Percentiles rank a stretch among this genome's conserved stretches.
Conservation (phyloP, 73 alveolate species). For the Paramecium sonneborni region DNA sequence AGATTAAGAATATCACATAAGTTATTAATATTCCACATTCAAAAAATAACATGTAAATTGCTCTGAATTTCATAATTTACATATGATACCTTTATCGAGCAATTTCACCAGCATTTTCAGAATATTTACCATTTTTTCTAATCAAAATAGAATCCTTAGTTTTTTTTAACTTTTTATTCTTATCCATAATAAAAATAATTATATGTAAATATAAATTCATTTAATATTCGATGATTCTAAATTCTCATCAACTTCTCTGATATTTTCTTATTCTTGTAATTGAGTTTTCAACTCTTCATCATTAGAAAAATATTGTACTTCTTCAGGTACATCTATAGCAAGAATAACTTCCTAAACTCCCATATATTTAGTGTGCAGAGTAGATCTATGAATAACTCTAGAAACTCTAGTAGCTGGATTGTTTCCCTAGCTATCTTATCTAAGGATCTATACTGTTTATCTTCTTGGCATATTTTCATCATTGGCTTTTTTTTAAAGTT, state of each 20-base stretch:
- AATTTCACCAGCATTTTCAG: not conserved
- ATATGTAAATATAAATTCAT: not conserved
- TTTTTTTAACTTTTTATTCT: conserved; percentile 3
- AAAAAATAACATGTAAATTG: not conserved
- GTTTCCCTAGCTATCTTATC: not conserved
- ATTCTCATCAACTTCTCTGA: not conserved
- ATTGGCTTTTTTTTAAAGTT: not conserved
- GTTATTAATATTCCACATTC: conserved; percentile 6
- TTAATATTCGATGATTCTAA: not conserved
- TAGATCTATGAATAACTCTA: not conserved
- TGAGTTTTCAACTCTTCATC: not conserved
- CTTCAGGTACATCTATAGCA: conserved; percentile 18
- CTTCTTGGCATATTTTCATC: not conserved
- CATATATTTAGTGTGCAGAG: not conserved
- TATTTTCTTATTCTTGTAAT: not conserved
- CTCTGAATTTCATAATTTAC: not conserved
- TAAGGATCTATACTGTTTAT: not conserved
- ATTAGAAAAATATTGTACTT: not conserved
- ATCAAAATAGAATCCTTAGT: not conserved
- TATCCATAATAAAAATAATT: not conserved
- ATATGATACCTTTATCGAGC: not conserved
- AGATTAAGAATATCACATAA: not conserved
- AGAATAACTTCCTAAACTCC: not conserved
- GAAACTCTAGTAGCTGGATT: not conserved
- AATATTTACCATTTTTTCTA: not conserved